Evolutionary conservation across 345 rosid genomes (phyloP), one percentile per base, ranked within the genome.

Genomic region (Jatropha curcas): DNA sequence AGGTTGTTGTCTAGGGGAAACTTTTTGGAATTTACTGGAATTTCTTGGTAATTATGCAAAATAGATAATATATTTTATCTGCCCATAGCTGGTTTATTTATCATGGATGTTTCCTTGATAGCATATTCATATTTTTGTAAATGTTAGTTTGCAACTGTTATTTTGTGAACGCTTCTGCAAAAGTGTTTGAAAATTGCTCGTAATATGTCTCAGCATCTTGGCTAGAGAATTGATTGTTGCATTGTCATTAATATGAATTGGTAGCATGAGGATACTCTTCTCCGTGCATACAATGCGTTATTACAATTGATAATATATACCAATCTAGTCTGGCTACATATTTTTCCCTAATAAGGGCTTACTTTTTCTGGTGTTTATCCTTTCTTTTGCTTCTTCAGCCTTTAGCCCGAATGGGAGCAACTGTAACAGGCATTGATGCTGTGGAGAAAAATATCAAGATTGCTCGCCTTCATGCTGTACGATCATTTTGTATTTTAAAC

Each of bases 351-450:
- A 14, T 50, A 57, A 39, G 41, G 14, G 67, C 11, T 31, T 14
- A 17, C 31, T 53, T 27, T 34, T 55, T 33, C 76, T 62, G 43
- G 53, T 46, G 28, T 41, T 48, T 33, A 35, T 72, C 62, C 51
- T 67, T 67, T 82, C 30, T 64, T 72, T 71, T 74, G 35, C 66
- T 55, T 66, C 60, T 81, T 70, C 86, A 95, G 99, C 98, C 99
- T n/a, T 81, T 92, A 77, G 98, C 99, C 71, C 83, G 97, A 80
- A 84, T 95, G 96, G 98, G 99, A 80, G 99, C 99, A 74, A 81
- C 85, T 65, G 97, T 95, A 66, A 91, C 93, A 16, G 98, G 98
- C 58, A 59, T 95, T 67, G 99, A 95, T 88, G 98, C 98, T 33
- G 90, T 90, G 71, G 96, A 92, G 76, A 93, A 93, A 81, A 93